Evolutionary conservation across 257 asterid species (phyloP), one percentile per base, ranked within the genome.

Genomic region (Solanum pimpinellifolium): DNA sequence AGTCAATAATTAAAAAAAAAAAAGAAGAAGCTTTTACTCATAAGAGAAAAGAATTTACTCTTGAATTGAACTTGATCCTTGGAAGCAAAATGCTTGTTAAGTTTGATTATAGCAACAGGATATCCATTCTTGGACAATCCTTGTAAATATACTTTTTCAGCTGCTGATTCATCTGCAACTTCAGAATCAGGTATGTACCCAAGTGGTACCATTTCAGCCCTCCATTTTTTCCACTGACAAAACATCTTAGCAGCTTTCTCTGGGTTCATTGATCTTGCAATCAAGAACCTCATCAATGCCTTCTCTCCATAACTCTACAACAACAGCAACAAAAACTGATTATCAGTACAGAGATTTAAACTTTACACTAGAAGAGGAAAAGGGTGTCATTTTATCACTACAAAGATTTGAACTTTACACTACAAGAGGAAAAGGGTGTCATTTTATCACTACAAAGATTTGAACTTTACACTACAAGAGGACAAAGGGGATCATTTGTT

Each of bases 21-120:
- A 1, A 14, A 47, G 1, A 33, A 31, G 8, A 33, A 33, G 35
- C 35, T 59, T 33, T 21, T 21, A 49, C 33, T 75, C 21, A 27
- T 21, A 41, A 5, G 69, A 12, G 49, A 81, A 21, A 70, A 76
- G 4, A 6, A 78, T 49, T 88, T 92, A 95, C 99, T 93, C 92
- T 94, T 96, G 95, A 96, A 95, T 90, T 96, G 98, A 46, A 89
- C 90, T 39, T 91, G 97, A 93, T 96, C 98, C 90, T 95, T 96
- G 88, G 94, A 68, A 80, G 94, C 91, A 59, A 83, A 89, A 83
- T 96, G 99, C 82, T 88, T 92, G 74, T 31, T 70, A 85, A 68
- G 93, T 91, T 89, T 91, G 81, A 91, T 73, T 2, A 92, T n/a
- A 60, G 94, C 7, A 46, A 96, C 85, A 0, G 99, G 94, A 82